These are phyloP conservation scores for Butyriboletus loyo DNA, from an alignment of 768 basidiomycete species.

Conservation along the genomic window DNA sequence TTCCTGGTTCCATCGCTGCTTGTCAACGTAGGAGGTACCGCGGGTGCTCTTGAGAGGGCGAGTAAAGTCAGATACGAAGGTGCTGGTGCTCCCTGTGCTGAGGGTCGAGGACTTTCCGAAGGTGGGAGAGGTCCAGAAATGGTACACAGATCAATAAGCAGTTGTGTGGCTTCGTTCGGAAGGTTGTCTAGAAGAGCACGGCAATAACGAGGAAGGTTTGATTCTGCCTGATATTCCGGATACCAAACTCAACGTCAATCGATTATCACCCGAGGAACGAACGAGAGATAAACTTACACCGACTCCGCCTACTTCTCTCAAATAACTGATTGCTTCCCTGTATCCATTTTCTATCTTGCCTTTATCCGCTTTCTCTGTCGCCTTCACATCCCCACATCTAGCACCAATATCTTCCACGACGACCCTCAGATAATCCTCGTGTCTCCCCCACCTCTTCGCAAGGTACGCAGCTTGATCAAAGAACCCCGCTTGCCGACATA, in stretches of 20 bases:
- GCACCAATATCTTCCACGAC: conserved; percentile 85
- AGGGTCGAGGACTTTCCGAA: conserved; percentile 19
- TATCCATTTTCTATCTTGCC: conserved; percentile 45
- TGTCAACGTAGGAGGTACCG: conserved; percentile 40
- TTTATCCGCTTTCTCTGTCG: conserved; percentile 14
- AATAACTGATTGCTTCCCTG: conserved; percentile 75
- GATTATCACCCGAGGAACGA: neutral
- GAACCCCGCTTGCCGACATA: conserved; percentile 95
- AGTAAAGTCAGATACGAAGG: conserved; percentile 82
- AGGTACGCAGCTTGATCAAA: conserved; percentile 94
- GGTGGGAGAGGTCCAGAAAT: conserved; percentile 49
- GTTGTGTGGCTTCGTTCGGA: conserved; percentile 84
- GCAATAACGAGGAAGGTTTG: conserved; percentile 84
- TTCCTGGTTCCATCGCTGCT: conserved; percentile 25
- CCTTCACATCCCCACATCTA: conserved; percentile 7
- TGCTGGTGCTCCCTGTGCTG: conserved; percentile 22
- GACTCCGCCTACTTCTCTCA: conserved; percentile 74
- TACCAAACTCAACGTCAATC: neutral
- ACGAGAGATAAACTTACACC: conserved; percentile 51
- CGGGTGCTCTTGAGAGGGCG: conserved; percentile 60
- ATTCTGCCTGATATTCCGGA: conserved; percentile 64
- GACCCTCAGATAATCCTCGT: conserved; percentile 91
- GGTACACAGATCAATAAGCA: conserved; percentile 91
- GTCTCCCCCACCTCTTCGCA: conserved; percentile 85
- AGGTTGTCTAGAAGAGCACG: conserved; percentile 78